Base-by-base conservation (phyloP, 1,284 basidiomycete species). In the Tilletia indica region DNA sequence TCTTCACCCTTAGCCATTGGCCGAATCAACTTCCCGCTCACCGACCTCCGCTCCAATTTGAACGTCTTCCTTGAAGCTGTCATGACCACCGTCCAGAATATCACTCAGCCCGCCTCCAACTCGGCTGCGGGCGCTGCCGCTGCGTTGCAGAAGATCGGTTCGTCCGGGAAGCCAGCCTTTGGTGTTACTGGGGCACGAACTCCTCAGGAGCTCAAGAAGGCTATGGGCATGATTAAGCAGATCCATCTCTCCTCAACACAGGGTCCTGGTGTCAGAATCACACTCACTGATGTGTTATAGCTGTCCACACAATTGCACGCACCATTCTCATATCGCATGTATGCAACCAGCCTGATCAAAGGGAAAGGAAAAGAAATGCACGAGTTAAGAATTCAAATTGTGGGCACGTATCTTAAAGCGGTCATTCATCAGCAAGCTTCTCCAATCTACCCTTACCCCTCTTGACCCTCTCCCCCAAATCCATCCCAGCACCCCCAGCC, bases 241-340 rank as follows among this genome's bases (percentile, higher is more conserved):
- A 90, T 94, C 31, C 87, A 93, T 76, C 87, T 97, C 70, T 93
- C 92, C 85, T 93, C 93, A 36, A 90, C 89, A 48, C 91, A 92
- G 81, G 93, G 93, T 19, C 94, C 94, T 25, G 91, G 91, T 21
- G 93, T 96, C 91, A 90, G 78, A 90, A 83, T 84, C 54, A 75
- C 77, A 34, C 68, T 83, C 11, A 73, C 76, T 12, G 81, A 83
- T 45, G 76, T 82, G 8, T 16, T 67, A 31, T 67, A 64, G 61
- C n/a, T 25, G 12, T 21, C 56, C 25, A 31, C 25, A 31, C 25
- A 31, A 31, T 31, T 31, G 25, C 25, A 31, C 25, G 25, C 2
- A 31, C 25, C 25, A 0, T 31, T 31, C 2, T 31, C 25, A 31
- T 31, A 31, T 31, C 25, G 25, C 25, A 31, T 31, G 25, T 31